Percentiles rank a stretch among this genome's conserved stretches.
Conservation (phyloP, 2,329 filamentous ascomycete species). For the Rutstroemia sydowiana region DNA sequence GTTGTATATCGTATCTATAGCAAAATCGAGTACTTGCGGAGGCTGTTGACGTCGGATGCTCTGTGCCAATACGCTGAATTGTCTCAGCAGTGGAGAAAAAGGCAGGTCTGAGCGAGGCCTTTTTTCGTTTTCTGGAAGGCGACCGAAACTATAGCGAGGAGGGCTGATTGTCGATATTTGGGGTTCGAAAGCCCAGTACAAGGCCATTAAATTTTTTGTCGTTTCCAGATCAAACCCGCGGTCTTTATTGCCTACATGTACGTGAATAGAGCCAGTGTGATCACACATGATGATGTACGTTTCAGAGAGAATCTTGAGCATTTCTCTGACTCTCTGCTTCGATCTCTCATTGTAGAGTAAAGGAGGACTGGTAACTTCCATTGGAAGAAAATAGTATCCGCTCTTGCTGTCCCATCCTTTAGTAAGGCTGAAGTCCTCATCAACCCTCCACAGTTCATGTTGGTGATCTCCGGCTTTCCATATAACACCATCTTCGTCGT, state of each 20-base stretch:
- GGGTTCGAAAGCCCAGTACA: not conserved
- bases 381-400: not conserved
- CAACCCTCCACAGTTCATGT: not conserved
- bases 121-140: not conserved
- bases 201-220: not conserved
- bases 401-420: not conserved
- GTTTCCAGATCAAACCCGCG: not conserved
- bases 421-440: not conserved
- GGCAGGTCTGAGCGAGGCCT: too few species aligned
- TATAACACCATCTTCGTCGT: not conserved
- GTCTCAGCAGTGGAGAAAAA: not conserved
- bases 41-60: too few species aligned
- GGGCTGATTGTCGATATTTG: not conserved
- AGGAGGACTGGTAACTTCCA: slow-evolving; percentile 1
- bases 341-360: not conserved
- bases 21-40: not conserved
- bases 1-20: not conserved
- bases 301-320: not conserved
- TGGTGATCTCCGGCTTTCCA: not conserved
- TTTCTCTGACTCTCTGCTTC: not conserved
- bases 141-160: not conserved
- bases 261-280: not conserved
- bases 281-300: not conserved
- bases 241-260: not conserved
- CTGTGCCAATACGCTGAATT: not conserved